These are phyloP conservation scores for Alloteropsis semialata DNA, from an alignment of 176 grass and related monocot genomes.

Conservation along the genomic window DNA sequence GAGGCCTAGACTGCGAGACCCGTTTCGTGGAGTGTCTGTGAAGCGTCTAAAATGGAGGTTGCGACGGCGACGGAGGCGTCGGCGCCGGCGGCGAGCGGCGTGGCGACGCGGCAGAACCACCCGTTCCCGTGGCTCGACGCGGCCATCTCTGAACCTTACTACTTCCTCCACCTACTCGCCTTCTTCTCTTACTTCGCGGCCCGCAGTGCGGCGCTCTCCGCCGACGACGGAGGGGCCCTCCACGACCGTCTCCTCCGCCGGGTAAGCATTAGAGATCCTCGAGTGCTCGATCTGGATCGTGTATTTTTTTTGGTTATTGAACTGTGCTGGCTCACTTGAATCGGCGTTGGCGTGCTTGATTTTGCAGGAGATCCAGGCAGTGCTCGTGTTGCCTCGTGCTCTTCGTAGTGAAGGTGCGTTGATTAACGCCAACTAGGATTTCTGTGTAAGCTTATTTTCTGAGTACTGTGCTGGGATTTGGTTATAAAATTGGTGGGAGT, in stretches of 20 bases:
- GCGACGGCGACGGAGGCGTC: slow-evolving; percentile 55
- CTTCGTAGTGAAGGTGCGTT: slow-evolving; percentile 71
- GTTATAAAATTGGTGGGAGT: neutral
- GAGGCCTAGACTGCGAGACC: neutral
- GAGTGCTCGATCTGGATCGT: neutral
- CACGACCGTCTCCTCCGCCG: slow-evolving; percentile 58
- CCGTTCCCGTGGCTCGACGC: slow-evolving; percentile 77
- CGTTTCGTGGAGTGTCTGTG: neutral
- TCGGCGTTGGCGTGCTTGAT: slow-evolving; percentile 9
- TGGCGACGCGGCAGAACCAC: slow-evolving; percentile 32
- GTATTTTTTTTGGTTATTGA: neutral
- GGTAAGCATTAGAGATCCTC: slow-evolving; percentile 14
- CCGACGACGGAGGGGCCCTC: slow-evolving; percentile 45
- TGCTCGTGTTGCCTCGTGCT: slow-evolving; percentile 73
- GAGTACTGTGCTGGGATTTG: neutral
- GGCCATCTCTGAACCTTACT: slow-evolving; percentile 77
- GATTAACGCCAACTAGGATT: neutral
- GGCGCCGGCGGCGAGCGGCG: slow-evolving; percentile 34
- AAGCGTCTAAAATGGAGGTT: slow-evolving; percentile 34
- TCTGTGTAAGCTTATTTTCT: neutral
- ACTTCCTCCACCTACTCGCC: slow-evolving; percentile 80
- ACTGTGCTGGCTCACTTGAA: slow-evolving; percentile 14
- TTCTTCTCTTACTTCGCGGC: slow-evolving; percentile 92
- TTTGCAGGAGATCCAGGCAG: slow-evolving; percentile 83
- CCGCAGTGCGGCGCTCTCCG: slow-evolving; percentile 47